These are phyloP conservation scores for Pueraria montana DNA, from an alignment of 306 rosid genomes.

Conservation along the genomic window DNA sequence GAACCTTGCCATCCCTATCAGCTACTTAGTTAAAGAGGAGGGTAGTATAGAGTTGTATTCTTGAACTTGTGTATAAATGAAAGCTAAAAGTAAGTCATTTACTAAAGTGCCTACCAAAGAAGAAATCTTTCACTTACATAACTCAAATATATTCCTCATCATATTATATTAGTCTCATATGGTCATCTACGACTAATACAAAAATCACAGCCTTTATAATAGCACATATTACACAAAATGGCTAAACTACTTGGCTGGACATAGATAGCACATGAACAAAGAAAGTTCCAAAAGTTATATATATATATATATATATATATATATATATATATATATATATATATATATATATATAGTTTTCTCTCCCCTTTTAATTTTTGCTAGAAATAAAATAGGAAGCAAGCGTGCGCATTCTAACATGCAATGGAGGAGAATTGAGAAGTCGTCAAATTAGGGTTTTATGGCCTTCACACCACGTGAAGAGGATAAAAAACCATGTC, in stretches of 20 bases:
- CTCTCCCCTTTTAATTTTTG: background rate
- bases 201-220: conserved; percentile 42
- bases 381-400: conserved; percentile 15
- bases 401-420: conserved; percentile 7
- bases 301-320: conserved; percentile 1
- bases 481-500: conserved; percentile 26
- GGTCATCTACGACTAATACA: conserved; percentile 25
- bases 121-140: background rate
- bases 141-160: background rate
- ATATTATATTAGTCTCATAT: conserved; percentile 10
- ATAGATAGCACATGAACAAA: conserved; percentile 23
- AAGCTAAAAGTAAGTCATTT: background rate
- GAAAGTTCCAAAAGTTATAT: conserved; percentile 29
- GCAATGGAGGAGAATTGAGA: conserved; percentile 8
- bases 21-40: background rate
- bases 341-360: background rate
- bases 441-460: conserved; percentile 81
- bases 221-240: conserved; percentile 22
- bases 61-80: background rate
- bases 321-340: too few relatives aligned
- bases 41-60: background rate
- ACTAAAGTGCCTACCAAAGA: background rate
- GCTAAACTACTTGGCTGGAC: conserved; percentile 15
- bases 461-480: conserved; percentile 28
- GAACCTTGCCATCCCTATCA: too few relatives aligned